phyloP scores from a whole-genome alignment of 306 rosid species.

The Gynostemma pentaphyllum region DNA sequence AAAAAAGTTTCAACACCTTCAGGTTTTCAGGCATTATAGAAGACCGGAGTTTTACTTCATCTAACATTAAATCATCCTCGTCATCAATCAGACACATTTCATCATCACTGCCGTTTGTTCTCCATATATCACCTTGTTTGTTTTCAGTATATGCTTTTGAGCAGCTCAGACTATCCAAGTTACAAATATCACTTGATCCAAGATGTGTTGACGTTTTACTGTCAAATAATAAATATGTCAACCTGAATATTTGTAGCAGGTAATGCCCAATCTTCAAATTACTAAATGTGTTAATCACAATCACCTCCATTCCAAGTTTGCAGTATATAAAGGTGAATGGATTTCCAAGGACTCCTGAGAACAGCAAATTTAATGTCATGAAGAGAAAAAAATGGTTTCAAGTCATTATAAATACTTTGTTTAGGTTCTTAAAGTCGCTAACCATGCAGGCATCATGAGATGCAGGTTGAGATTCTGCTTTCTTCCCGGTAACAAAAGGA shows the following conservation, averaged over 20 bases:
- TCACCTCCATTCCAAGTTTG: slow-evolving; percentile 6
- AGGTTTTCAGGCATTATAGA: slow-evolving; percentile 35
- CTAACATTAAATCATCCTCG: slow-evolving; percentile 33
- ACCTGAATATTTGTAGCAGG: slow-evolving; percentile 9
- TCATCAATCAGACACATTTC: slow-evolving; percentile 83
- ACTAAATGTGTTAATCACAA: background rate
- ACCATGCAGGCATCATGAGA: slow-evolving; percentile 40
- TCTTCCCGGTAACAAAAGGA: slow-evolving; percentile 75
- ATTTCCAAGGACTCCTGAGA: slow-evolving; percentile 44
- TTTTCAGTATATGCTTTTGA: slow-evolving; percentile 34
- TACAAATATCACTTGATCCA: slow-evolving; percentile 34
- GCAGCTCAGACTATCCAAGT: slow-evolving; percentile 42
- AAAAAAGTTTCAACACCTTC: slow-evolving; percentile 37
- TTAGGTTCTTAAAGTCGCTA: slow-evolving; percentile 21
- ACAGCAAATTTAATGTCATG: slow-evolving; percentile 12
- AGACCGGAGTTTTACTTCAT: slow-evolving; percentile 31
- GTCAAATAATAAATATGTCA: slow-evolving; percentile 19
- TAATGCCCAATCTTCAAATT: slow-evolving; percentile 15
- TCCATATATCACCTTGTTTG: slow-evolving; percentile 38
- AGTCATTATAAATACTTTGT: slow-evolving; percentile 7
- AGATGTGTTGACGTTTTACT: slow-evolving; percentile 29
- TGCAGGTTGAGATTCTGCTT: slow-evolving; percentile 25
- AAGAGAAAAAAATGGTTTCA: slow-evolving; percentile 6
- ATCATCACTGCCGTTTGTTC: slow-evolving; percentile 43
- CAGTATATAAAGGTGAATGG: slow-evolving; percentile 29